Base-by-base conservation (phyloP, 345 rosid species). In the Bruguiera parviflora region DNA sequence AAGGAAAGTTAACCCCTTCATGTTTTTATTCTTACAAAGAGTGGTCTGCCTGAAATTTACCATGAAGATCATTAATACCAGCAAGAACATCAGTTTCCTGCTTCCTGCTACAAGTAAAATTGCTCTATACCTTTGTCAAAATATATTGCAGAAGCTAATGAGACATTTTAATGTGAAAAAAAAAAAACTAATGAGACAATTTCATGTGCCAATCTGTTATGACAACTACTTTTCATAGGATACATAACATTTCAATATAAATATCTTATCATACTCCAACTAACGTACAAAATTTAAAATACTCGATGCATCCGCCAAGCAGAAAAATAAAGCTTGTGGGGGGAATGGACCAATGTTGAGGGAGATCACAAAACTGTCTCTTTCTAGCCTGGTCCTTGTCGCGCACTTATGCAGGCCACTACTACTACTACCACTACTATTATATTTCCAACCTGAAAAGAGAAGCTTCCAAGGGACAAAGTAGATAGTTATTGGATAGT, bases 351-450 rank as follows among this genome's bases (percentile, higher is more conserved):
- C 79, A 59, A 58, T 49, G 49, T 68, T 75, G 80, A 56, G 70
- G 84, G 88, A 82, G 87, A 88, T 84, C 88, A 82, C 85, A 68
- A 85, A 88, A 88, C 90, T 61, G 92, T 81, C 88, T 81, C 85
- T 77, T 58, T 73, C 82, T 11, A 32, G 51, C 64, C 65, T 53
- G 77, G 68, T 77, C 79, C 78, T 67, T 37, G 11, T 37, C 43
- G 0, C 9, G 71, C 37, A 47, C 73, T 70, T 31, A 31, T 5
- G 32, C 5, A 31, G 32, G 32, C 37, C 25, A 49, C 24, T 43
- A 31, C 67, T 46, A 18, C 39, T 61, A 21, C 66, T 61, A 59
- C 75, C 18, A 51, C 27, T 31, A 29, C 32, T 5, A 69, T 47
- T 27, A 31, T 64, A 72, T 64, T 56, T 51, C 59, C 65, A 51